Conservation (phyloP, 2,329 filamentous ascomycete species). For the Aplosporella prunicola region DNA sequence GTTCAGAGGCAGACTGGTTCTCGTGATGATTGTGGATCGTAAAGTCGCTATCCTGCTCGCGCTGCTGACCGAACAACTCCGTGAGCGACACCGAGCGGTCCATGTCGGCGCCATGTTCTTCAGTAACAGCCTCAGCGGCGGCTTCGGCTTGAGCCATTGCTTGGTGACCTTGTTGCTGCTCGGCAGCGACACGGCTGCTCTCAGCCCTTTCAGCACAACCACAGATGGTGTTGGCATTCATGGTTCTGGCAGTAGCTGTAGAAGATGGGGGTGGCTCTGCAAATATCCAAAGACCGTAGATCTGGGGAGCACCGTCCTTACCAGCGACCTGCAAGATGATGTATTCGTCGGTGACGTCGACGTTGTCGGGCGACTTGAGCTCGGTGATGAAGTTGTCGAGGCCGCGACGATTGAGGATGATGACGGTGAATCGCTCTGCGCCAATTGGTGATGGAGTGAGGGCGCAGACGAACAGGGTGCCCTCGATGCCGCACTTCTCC, state of each 20-base stretch:
- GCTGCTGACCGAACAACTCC: constrained; percentile 47
- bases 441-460: constrained; percentile 32
- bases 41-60: constrained; percentile 42
- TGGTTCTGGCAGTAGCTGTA: constrained; percentile 41
- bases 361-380: constrained; percentile 32
- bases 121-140: constrained; percentile 18
- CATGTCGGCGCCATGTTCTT: constrained; percentile 37
- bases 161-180: constrained; percentile 5
- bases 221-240: constrained; percentile 46
- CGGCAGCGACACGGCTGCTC: constrained; percentile 36
- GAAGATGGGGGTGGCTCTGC: constrained; percentile 48
- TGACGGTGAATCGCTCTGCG: constrained; percentile 32
- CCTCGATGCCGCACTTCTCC: constrained; percentile 81
- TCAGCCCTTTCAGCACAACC: constrained; percentile 46
- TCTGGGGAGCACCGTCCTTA: constrained; percentile 22
- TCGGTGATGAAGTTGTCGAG: constrained; percentile 40
- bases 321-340: constrained; percentile 47
- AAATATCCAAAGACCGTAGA: constrained; percentile 57
- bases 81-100: constrained; percentile 44
- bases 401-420: constrained; percentile 40
- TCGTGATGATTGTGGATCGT: constrained; percentile 39
- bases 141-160: constrained; percentile 8
- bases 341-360: constrained; percentile 46
- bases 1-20: not conserved
- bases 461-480: constrained; percentile 79